Base-by-base conservation (phyloP, 129 eudicot species). In the Cynara cardunculus region DNA sequence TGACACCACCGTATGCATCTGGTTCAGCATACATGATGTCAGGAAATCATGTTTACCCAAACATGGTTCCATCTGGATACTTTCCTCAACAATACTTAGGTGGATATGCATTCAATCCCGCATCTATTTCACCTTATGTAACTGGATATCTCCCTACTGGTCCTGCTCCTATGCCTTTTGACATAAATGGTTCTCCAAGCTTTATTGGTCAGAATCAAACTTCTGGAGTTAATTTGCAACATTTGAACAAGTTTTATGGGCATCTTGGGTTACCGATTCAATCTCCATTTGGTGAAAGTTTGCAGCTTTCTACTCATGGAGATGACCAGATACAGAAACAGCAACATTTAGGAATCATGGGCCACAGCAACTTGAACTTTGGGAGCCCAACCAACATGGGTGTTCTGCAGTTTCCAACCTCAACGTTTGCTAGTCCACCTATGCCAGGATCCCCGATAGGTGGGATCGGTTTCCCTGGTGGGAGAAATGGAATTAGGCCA, bases 61-160 rank as follows among this genome's bases (percentile, higher is more conserved):
- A 59, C 75, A 25, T 81, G 26, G 56, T 76, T 71, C 88, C 84
- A 31, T 69, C 87, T 27, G 89, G 89, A 44, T 87, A 80, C 82
- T 90, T 76, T 27, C 72, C 90, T 83, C 90, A 89, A 65, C 97
- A 87, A 66, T 90, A 88, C 27, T 24, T 83, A 19, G 80, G 94
- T 25, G 91, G 93, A 76, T 92, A 92, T 22, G 71, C 86, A 81
- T 73, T 76, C 72, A 90, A 82, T 73, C 78, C 88, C 5, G 72
- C 86, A 7, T 56, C 65, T 78, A 24, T 87, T 46, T 74, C 91
- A 26, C 81, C 93, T 4, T 90, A 80, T 76, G 59, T 88, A 34
- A 76, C 93, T 41, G 93, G 95, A 25, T 88, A 85, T 66, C 84
- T 82, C 78, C 91, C 88, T 56, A 82, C 84, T 7, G 69, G 34